Evolutionary conservation across 192 early-diverging fungal species (phyloP).

Genomic region (Podila verticillata): DNA sequence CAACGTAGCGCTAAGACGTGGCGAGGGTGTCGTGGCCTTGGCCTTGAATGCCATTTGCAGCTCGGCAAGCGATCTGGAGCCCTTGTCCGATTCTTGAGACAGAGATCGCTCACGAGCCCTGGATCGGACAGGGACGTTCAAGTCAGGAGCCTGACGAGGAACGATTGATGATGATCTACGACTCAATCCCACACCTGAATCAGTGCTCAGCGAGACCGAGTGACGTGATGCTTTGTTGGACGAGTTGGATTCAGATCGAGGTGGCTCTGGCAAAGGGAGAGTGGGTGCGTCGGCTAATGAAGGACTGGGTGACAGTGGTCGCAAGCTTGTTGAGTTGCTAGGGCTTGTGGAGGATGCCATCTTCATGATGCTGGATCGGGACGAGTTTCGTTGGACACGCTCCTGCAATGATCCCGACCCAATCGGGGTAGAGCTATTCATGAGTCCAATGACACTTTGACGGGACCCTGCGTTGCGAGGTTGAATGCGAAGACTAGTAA

Average conservation of each 20-base stretch:
- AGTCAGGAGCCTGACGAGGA: conserved; percentile 17
- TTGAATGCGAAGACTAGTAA: conserved; percentile 29
- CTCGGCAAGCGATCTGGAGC: conserved; percentile 11
- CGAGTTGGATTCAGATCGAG: conserved; percentile 25
- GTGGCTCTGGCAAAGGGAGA: conserved; percentile 32
- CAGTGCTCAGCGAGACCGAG: conserved; percentile 2
- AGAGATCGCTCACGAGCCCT: conserved; percentile 17
- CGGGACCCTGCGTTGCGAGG: conserved; percentile 17
- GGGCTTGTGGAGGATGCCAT: not conserved
- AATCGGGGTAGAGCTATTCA: conserved; percentile 1
- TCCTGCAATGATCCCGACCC: conserved; percentile 33
- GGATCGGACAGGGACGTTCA: conserved; percentile 26
- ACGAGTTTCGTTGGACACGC: conserved; percentile 31
- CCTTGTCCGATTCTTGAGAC: conserved; percentile 26
- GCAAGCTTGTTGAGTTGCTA: not conserved
- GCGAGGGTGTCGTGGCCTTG: conserved; percentile 9
- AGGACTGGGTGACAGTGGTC: conserved; percentile 29
- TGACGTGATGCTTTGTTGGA: not conserved
- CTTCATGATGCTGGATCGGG: conserved; percentile 13
- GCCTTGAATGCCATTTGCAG: conserved; percentile 1
- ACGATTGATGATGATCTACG: not conserved
- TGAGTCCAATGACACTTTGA: conserved; percentile 9
- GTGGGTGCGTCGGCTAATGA: conserved; percentile 23
- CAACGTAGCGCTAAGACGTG: conserved; percentile 5
- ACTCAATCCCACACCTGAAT: not conserved